A percentile compares a stretch with the other conserved stretches of the same genome.
Conservation (phyloP, 768 basidiomycete genomes). For the Suillus lakei region DNA sequence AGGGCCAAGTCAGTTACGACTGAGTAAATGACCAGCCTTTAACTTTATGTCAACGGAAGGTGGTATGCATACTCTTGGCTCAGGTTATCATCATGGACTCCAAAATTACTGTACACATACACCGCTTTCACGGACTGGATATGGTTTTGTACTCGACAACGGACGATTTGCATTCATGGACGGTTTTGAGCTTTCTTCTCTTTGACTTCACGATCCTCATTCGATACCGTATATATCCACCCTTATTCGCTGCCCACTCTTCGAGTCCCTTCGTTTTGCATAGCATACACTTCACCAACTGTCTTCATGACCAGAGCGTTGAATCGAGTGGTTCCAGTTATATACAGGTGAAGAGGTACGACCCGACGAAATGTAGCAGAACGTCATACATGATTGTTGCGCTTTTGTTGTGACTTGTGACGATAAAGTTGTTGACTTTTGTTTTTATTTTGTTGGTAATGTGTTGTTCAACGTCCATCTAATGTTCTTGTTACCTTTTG, state of each 20-base stretch:
- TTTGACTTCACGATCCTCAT: not conserved
- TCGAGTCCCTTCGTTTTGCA: not conserved
- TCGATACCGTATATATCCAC: not conserved
- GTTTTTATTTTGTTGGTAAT: not conserved
- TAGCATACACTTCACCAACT: not conserved
- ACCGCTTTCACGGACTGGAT: conserved; percentile 22
- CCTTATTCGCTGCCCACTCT: not conserved
- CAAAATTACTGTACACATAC: conserved; percentile 18
- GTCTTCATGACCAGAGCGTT: not conserved
- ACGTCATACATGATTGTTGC: no score
- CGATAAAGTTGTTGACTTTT: no score
- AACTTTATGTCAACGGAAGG: conserved; percentile 1
- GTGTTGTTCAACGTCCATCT: not conserved
- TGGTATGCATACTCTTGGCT: conserved; percentile 4
- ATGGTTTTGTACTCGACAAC: conserved; percentile 28
- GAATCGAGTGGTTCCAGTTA: not conserved
- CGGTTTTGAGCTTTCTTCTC: conserved; percentile 11
- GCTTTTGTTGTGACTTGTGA: no score
- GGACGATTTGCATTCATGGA: conserved; percentile 35
- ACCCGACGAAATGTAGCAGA: not conserved
- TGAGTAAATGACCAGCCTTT: conserved; percentile 49
- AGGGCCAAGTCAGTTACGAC: conserved; percentile 81
- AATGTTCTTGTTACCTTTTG: no score
- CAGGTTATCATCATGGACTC: conserved; percentile 16
- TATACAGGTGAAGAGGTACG: not conserved